Evolutionary conservation across 1,284 basidiomycete species (phyloP), one percentile per base, ranked within the genome.

Genomic region (Cutaneotrichosporon sp.): DNA sequence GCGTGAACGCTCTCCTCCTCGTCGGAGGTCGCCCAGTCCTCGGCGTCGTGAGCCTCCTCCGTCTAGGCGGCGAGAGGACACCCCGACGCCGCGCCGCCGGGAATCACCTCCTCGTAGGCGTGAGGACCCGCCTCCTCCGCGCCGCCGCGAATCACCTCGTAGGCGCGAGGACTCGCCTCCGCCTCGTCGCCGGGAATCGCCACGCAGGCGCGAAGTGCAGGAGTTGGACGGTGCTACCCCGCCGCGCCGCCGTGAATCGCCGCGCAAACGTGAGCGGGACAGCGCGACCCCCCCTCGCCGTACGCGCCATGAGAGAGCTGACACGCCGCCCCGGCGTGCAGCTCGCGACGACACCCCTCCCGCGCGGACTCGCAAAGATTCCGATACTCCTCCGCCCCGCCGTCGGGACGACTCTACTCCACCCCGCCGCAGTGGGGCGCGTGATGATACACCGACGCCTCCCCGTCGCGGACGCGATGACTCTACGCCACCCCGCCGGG

Each of bases 111-210:
- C 37, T 26, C 42, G 38, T n/a, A 35, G 32, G 14, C 45, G 46
- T 17, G 55, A 57, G 17, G 56, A 58, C 29, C 46, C 56, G 16
- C 48, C 52, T 4, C 51, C 44, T 6, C 48, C 45, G 7, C 31
- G 42, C 24, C 10, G 17, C 11, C 31, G 41, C n/a, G 20, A 42
- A 3, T 19, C 32, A 14, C 50, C 33, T 11, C 27, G 43, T 14
- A 14, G 27, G n/a, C n/a, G n/a, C 6, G 44, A 55, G 4, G 49
- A 55, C 26, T 12, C 29, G 29, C 29, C 29, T 31, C 29, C 29
- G 14, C n/a, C n/a, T n/a, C n/a, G n/a, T n/a, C n/a, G n/a, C n/a
- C n/a, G n/a, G n/a, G n/a, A n/a, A n/a, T n/a, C n/a, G n/a, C n/a
- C n/a, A n/a, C n/a, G n/a, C n/a, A n/a, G n/a, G n/a, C n/a, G n/a